Base-by-base conservation (phyloP, 208 protist genomes). In the Trypanosoma scelopori region DNA sequence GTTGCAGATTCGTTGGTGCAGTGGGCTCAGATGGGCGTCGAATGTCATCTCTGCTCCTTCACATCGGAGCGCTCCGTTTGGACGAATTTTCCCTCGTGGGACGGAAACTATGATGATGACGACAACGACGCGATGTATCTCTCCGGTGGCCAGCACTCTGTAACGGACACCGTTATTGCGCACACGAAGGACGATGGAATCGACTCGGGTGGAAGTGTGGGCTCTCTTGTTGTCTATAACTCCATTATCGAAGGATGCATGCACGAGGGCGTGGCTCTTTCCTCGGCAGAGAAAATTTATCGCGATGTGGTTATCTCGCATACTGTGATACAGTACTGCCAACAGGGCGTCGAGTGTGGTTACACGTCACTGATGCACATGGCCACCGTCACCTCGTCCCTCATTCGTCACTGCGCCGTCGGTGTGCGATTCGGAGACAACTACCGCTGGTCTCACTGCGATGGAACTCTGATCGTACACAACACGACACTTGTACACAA, bases 61-160 rank as follows among this genome's bases (percentile, higher is more conserved):
- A 39, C 25, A 13, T 52, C 53, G n/a, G 13, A 62, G n/a, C 55
- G 58, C 27, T 76, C 74, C 11, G 35, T 67, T 3, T 70, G 63
- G 55, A 52, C 61, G n/a, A 9, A 79, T 42, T 74, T 79, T 58
- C 67, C 67, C 18, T 39, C 50, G 13, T 68, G 67, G 56, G 60
- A 63, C 52, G 15, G 20, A 15, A 6, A 16, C 0, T 76, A 76
- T 46, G 46, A 6, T 15, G 60, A 71, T 58, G 37, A 53, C 16
- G 67, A 79, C 42, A 79, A 79, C 55, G 74, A 79, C 46, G 74
- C 68, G 22, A 52, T 79, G 46, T 76, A 79, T 42, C 52, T 79
- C 18, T 74, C 59, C 0, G 69, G 74, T 51, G 74, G 74, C 13
- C 18, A 68, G 4, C 74, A 79, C 28, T 48, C 49, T 37, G 62